Evolutionary conservation across 2,329 filamentous ascomycete species (phyloP).

Genomic region (Epichloe sylvatica): DNA sequence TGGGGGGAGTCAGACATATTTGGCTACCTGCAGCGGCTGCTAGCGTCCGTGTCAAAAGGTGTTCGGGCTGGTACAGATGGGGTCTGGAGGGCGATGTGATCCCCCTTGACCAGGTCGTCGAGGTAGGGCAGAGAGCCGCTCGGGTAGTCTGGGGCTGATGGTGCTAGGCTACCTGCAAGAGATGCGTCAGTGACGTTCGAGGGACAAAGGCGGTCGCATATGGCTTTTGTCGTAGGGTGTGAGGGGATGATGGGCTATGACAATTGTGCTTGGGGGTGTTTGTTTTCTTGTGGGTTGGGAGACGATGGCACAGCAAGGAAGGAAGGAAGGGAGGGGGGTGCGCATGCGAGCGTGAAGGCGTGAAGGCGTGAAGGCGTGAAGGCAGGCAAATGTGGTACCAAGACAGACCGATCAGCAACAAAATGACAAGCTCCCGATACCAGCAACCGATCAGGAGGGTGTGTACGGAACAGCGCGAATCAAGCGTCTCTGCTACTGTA

Average conservation of each 20-base stretch:
- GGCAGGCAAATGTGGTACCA: neutral
- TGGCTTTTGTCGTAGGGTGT: constrained; percentile 12
- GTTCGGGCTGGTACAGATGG: constrained; percentile 42
- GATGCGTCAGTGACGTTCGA: constrained; percentile 34
- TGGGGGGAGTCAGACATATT: constrained; percentile 80
- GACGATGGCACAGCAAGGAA: constrained; percentile 6
- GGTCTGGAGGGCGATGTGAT: constrained; percentile 38
- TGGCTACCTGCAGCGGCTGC: constrained; percentile 55
- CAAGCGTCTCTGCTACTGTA: neutral
- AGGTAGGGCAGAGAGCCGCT: constrained; percentile 34
- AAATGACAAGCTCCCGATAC: neutral
- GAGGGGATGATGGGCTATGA: constrained; percentile 6
- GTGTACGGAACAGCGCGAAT: neutral
- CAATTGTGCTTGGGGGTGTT: constrained; percentile 7
- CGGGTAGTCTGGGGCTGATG: constrained; percentile 15
- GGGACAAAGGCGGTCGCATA: constrained; percentile 17
- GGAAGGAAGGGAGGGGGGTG: neutral
- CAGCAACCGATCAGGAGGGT: neutral
- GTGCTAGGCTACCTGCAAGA: constrained; percentile 34
- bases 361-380: neutral
- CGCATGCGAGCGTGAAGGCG: neutral
- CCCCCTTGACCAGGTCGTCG: constrained; percentile 41
- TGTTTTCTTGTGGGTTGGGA: constrained; percentile 7
- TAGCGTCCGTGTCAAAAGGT: constrained; percentile 45
- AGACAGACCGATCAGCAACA: neutral